Evolutionary conservation across 2,329 filamentous ascomycete species (phyloP).

Genomic region (Cercospora sp.): DNA sequence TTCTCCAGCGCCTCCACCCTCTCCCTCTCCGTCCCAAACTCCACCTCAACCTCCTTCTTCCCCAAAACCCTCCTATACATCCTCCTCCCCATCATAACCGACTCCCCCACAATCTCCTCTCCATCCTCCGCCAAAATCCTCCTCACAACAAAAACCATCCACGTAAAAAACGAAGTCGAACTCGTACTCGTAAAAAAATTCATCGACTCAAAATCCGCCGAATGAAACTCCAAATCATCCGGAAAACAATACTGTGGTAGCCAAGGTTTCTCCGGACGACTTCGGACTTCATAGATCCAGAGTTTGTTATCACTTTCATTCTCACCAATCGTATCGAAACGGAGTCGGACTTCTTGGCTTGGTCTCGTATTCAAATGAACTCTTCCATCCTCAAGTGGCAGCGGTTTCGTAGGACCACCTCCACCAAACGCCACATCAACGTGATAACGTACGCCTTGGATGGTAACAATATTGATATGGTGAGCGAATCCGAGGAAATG

Average conservation of each 20-base stretch:
- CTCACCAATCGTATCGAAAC: slow-evolving; percentile 23
- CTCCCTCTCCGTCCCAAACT: slow-evolving; percentile 45
- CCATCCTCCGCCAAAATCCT: slow-evolving; percentile 51
- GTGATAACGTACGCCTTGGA: slow-evolving; percentile 54
- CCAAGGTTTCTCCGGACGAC: slow-evolving; percentile 47
- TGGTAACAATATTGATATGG: slow-evolving; percentile 47
- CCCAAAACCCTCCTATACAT: slow-evolving; percentile 50
- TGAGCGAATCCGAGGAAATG: slow-evolving; percentile 39
- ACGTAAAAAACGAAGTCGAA: slow-evolving; percentile 55
- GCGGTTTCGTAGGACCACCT: slow-evolving; percentile 59
- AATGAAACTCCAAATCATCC: slow-evolving; percentile 60
- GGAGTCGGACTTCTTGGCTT: slow-evolving; percentile 21
- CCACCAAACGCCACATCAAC: slow-evolving; percentile 67
- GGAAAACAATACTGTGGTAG: slow-evolving; percentile 64
- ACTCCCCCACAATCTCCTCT: slow-evolving; percentile 39
- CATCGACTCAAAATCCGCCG: slow-evolving; percentile 60
- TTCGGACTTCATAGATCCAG: slow-evolving; percentile 46
- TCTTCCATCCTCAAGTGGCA: slow-evolving; percentile 55
- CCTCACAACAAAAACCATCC: slow-evolving; percentile 53
- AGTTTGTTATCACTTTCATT: slow-evolving; percentile 37
- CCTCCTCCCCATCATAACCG: slow-evolving; percentile 45
- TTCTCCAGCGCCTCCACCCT: slow-evolving; percentile 46
- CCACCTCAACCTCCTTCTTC: slow-evolving; percentile 43
- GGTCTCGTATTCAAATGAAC: slow-evolving; percentile 14
- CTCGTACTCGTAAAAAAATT: slow-evolving; percentile 57